A percentile compares a stretch with the other conserved stretches of the same genome.
These are phyloP conservation scores for Cryphonectria naterciae DNA, from an alignment of 2,329 filamentous ascomycete genomes.

Conservation along the genomic window DNA sequence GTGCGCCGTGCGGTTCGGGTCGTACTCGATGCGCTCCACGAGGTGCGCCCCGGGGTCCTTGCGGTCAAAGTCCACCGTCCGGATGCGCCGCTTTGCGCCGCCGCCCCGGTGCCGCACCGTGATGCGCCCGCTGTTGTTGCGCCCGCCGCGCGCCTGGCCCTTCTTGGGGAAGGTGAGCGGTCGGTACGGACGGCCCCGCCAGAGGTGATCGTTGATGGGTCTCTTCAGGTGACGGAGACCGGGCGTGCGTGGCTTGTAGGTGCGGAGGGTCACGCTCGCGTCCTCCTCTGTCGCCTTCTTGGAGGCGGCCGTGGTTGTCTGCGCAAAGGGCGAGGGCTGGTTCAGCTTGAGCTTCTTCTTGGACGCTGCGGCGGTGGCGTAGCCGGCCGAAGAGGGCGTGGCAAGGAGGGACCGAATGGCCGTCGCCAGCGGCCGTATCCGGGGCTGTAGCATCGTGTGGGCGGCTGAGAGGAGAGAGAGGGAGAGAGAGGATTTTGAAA, in stretches of 20 bases:
- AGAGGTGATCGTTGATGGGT: conserved; percentile 94
- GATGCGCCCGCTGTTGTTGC: conserved; percentile 84
- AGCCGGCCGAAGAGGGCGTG: conserved; percentile 24
- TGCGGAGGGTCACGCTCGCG: conserved; percentile 64
- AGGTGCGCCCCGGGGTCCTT: conserved; percentile 78
- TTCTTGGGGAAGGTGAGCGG: conserved; percentile 90
- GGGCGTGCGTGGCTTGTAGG: conserved; percentile 91
- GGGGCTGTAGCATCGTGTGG: conserved; percentile 65
- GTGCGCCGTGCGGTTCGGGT: conserved; percentile 89
- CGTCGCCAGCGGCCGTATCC: conserved; percentile 55
- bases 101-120: conserved; percentile 92
- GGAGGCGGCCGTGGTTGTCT: conserved; percentile 9
- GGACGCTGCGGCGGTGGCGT: conserved; percentile 35
- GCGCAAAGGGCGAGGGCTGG: conserved; percentile 26
- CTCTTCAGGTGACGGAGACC: conserved; percentile 89
- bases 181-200: conserved; percentile 85
- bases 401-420: conserved; percentile 31
- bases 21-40: conserved; percentile 95
- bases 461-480: neutral
- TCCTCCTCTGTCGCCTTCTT: conserved; percentile 35
- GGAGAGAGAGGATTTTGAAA: neutral
- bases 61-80: conserved; percentile 87
- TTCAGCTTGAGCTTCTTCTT: conserved; percentile 22
- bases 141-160: conserved; percentile 88
- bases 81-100: conserved; percentile 87